Conservation (phyloP, 768 basidiomycete genomes). For the Porphyrellus cyaneotinctus region DNA sequence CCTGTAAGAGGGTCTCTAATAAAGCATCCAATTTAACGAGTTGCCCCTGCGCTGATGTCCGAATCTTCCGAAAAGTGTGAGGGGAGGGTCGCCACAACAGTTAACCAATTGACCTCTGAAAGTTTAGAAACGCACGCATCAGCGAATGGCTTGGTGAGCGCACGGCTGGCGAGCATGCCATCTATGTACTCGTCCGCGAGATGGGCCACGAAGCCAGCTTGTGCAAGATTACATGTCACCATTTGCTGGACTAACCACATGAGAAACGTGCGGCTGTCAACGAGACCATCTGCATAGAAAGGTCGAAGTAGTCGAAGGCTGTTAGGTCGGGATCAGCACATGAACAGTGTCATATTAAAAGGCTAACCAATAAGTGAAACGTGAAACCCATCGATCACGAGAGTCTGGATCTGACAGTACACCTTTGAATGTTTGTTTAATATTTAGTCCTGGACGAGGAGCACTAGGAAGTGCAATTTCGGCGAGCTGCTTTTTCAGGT, state of each 20-base stretch:
- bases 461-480: slow-evolving; percentile 80
- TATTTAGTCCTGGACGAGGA: slow-evolving; percentile 69
- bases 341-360: background rate
- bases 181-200: slow-evolving; percentile 79
- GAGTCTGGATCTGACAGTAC: slow-evolving; percentile 68
- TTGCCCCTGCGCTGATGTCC: slow-evolving; percentile 49
- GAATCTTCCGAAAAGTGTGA: slow-evolving; percentile 43
- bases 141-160: slow-evolving; percentile 62
- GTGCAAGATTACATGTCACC: slow-evolving; percentile 73
- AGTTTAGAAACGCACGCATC: slow-evolving; percentile 69
- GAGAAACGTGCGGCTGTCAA: slow-evolving; percentile 74
- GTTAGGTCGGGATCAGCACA: slow-evolving; percentile 2
- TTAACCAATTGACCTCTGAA: slow-evolving; percentile 47
- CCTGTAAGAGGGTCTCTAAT: slow-evolving; percentile 59
- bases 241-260: slow-evolving; percentile 78
- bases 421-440: slow-evolving; percentile 82
- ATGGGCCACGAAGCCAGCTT: slow-evolving; percentile 70
- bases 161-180: slow-evolving; percentile 62
- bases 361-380: slow-evolving; percentile 71
- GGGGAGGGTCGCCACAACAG: background rate
- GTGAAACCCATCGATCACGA: slow-evolving; percentile 72
- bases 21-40: slow-evolving; percentile 50
- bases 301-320: slow-evolving; percentile 70
- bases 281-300: slow-evolving; percentile 77
- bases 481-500: slow-evolving; percentile 76